Percentiles rank a stretch among this genome's conserved stretches.
Evolutionary conservation across 2,329 filamentous ascomycete genomes (phyloP).

Genomic region (Microascus cirrosus): DNA sequence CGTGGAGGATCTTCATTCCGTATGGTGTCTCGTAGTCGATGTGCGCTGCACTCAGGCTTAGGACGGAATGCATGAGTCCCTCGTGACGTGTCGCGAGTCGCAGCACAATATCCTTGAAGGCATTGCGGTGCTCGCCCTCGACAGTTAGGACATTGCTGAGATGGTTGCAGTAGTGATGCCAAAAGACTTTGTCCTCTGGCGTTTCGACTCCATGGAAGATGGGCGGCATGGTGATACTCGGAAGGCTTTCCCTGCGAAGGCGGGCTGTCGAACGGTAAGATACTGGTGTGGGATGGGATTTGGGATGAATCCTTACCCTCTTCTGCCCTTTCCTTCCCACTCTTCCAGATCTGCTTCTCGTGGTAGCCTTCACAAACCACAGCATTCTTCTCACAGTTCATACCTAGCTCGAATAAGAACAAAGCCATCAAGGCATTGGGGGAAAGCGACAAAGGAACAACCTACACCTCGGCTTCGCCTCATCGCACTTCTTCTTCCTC

Average conservation of each 20-base stretch:
- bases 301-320: slow-evolving; percentile 26
- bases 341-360: slow-evolving; percentile 78
- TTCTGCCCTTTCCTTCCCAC: slow-evolving; percentile 65
- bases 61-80: slow-evolving; percentile 81
- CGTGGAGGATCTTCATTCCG: slow-evolving; percentile 37
- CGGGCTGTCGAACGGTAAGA: slow-evolving; percentile 27
- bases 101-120: slow-evolving; percentile 74
- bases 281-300: slow-evolving; percentile 1
- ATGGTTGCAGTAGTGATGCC: slow-evolving; percentile 71
- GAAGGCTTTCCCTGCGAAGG: slow-evolving; percentile 34
- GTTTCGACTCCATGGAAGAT: slow-evolving; percentile 77
- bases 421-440: neutral
- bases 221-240: slow-evolving; percentile 45
- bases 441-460: slow-evolving; percentile 7
- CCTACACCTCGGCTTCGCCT: slow-evolving; percentile 56
- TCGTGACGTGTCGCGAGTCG: slow-evolving; percentile 71
- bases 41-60: slow-evolving; percentile 74
- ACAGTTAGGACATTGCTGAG: slow-evolving; percentile 74
- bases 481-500: slow-evolving; percentile 63
- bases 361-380: slow-evolving; percentile 87
- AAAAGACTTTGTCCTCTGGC: slow-evolving; percentile 65
- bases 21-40: slow-evolving; percentile 49
- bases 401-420: slow-evolving; percentile 35
- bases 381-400: slow-evolving; percentile 89
- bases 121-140: slow-evolving; percentile 69